Conservation (phyloP, 1,284 basidiomycete genomes). For the Cryptococcus wingfieldii region DNA sequence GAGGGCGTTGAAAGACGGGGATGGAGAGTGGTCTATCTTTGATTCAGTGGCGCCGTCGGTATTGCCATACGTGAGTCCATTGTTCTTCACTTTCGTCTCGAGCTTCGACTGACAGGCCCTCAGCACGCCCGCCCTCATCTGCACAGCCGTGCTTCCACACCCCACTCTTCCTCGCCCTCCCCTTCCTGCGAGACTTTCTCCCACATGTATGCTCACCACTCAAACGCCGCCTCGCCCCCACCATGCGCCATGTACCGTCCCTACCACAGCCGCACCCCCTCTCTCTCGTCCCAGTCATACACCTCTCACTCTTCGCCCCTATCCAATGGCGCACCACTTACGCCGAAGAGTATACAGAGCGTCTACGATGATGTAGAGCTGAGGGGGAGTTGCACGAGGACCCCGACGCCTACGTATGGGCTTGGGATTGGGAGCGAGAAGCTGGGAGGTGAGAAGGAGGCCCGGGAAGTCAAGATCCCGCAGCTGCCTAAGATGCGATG, state of each 20-base stretch:
- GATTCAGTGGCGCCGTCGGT: constrained; percentile 11
- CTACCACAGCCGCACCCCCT: constrained; percentile 6
- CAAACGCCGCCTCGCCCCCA: not conserved
- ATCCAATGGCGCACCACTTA: constrained; percentile 9
- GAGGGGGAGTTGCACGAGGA: not conserved
- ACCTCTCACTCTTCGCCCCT: constrained; percentile 12
- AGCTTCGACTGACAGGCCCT: not conserved
- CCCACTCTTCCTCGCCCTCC: constrained; percentile 10
- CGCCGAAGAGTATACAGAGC: constrained; percentile 5
- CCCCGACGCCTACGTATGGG: not conserved
- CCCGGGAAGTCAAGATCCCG: not conserved
- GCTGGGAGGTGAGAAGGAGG: not conserved
- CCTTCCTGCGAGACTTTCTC: not conserved
- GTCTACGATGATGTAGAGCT: not conserved
- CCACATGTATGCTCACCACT: not conserved
- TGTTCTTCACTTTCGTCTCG: not conserved
- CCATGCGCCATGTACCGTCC: not conserved
- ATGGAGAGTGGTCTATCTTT: constrained; percentile 14
- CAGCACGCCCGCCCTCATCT: constrained; percentile 17
- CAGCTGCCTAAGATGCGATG: not conserved
- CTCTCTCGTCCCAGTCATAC: not conserved
- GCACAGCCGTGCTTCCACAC: constrained; percentile 5
- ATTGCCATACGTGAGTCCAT: constrained; percentile 13
- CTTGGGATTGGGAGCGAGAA: no score
- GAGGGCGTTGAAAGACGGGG: constrained; percentile 11